Conservation (phyloP, 164 flowering plant genomes). For the Akebia trifoliata region DNA sequence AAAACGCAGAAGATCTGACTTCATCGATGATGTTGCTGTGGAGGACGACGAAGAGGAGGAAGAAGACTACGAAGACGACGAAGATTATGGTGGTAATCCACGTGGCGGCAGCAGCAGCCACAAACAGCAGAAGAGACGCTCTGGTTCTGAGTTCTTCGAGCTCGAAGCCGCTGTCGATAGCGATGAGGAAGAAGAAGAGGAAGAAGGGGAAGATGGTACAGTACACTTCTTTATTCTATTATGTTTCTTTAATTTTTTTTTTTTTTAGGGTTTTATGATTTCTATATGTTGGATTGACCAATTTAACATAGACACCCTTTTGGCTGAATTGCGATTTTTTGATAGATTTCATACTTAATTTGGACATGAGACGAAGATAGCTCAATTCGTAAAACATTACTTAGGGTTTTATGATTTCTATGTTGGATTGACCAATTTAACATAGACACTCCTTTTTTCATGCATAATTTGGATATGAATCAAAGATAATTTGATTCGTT, state of each 20-base stretch:
- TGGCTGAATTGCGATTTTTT: too few relatives aligned
- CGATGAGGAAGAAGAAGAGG: constrained; percentile 69
- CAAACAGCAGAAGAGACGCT: constrained; percentile 25
- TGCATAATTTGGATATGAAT: too few relatives aligned
- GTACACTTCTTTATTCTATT: neutral
- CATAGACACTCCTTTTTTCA: too few relatives aligned
- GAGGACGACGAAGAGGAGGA: constrained; percentile 79
- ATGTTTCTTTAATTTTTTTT: neutral
- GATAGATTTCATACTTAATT: too few relatives aligned
- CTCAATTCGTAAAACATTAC: too few relatives aligned
- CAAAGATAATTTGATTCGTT: too few relatives aligned
- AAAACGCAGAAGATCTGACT: constrained; percentile 54
- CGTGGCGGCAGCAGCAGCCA: neutral
- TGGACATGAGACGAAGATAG: too few relatives aligned
- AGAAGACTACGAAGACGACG: constrained; percentile 54
- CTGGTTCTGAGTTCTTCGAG: constrained; percentile 41
- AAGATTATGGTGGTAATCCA: constrained; percentile 15
- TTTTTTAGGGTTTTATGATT: neutral
- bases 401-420: too few relatives aligned
- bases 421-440: too few relatives aligned
- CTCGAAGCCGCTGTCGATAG: constrained; percentile 48
- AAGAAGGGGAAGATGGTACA: constrained; percentile 70
- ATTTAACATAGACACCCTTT: too few relatives aligned
- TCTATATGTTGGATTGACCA: too few relatives aligned
- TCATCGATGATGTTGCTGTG: constrained; percentile 67